phyloP scores from a whole-genome alignment of 257 asterid species.

The Solanum piurae region DNA sequence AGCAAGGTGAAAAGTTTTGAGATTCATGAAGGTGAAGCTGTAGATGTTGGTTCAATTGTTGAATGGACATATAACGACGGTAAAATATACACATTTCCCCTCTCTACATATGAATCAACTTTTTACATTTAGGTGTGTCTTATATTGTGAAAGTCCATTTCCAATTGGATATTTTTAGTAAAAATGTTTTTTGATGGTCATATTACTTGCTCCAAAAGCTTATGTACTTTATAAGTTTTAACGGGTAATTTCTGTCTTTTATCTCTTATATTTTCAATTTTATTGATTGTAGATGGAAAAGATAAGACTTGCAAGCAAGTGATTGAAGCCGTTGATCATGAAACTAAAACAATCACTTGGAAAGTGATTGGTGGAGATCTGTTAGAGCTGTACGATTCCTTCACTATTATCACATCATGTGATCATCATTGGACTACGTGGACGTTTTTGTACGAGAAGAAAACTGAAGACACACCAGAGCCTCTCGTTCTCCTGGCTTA shows the following conservation, averaged over 20 bases:
- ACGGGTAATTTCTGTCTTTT: too few species aligned
- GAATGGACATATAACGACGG: neutral
- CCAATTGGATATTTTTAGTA: too few species aligned
- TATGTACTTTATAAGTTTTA: too few species aligned
- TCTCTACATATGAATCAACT: neutral
- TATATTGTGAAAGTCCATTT: too few species aligned
- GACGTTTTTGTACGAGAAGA: neutral
- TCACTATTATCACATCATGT: neutral
- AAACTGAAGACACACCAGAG: neutral
- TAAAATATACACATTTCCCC: neutral
- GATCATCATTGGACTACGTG: neutral
- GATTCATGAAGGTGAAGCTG: neutral
- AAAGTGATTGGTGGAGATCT: slow-evolving; percentile 1
- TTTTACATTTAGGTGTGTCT: too few species aligned
- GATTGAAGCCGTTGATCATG: neutral
- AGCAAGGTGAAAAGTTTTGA: neutral
- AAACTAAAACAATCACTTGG: neutral
- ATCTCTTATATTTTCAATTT: neutral
- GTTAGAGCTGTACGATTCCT: neutral
- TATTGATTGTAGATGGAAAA: neutral
- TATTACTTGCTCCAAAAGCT: too few species aligned
- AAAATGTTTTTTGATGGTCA: too few species aligned
- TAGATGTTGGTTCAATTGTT: neutral
- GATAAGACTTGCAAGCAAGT: neutral
- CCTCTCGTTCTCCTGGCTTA: neutral